Evolutionary conservation across 2,329 filamentous ascomycete species (phyloP).

Genomic region (Eutypella sp.): DNA sequence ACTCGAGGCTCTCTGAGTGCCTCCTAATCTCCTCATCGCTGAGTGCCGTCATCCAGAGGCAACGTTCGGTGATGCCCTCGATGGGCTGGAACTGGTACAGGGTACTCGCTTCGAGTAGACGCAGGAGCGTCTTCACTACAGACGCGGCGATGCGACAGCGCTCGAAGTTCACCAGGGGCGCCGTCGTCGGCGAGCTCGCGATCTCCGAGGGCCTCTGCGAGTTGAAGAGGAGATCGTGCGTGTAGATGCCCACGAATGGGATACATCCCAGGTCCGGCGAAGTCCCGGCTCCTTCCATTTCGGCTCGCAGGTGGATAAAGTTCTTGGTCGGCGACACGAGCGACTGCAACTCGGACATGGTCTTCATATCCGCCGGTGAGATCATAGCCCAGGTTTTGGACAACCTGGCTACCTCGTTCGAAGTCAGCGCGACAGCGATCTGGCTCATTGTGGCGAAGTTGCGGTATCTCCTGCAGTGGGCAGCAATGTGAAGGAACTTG

Average conservation of each 20-base stretch:
- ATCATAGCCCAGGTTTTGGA: constrained; percentile 68
- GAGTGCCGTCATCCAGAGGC: constrained; percentile 79
- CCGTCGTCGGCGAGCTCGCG: constrained; percentile 58
- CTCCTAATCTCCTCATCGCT: constrained; percentile 68
- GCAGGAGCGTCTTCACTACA: constrained; percentile 73
- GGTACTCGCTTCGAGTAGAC: constrained; percentile 74
- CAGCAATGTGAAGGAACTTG: constrained; percentile 78
- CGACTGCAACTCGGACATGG: constrained; percentile 62
- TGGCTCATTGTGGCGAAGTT: constrained; percentile 85
- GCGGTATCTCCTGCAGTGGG: constrained; percentile 67
- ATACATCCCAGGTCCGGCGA: constrained; percentile 66
- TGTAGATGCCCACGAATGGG: constrained; percentile 79
- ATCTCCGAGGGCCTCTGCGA: constrained; percentile 73
- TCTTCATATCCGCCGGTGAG: constrained; percentile 58
- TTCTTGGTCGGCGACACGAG: constrained; percentile 74
- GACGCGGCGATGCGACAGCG: constrained; percentile 69
- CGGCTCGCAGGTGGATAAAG: constrained; percentile 69
- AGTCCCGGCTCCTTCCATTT: constrained; percentile 66
- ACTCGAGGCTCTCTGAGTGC: constrained; percentile 47
- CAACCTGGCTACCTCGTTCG: constrained; percentile 65
- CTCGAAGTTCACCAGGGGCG: constrained; percentile 78
- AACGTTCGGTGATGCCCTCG: constrained; percentile 72
- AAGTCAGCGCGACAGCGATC: constrained; percentile 71
- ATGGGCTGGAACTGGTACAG: constrained; percentile 70
- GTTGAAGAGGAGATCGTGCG: constrained; percentile 78